Evolutionary conservation across 495 filamentous ascomycete genomes (phyloP), one percentile per base, ranked within the genome.

Genomic region (Pyrenula aspistea): DNA sequence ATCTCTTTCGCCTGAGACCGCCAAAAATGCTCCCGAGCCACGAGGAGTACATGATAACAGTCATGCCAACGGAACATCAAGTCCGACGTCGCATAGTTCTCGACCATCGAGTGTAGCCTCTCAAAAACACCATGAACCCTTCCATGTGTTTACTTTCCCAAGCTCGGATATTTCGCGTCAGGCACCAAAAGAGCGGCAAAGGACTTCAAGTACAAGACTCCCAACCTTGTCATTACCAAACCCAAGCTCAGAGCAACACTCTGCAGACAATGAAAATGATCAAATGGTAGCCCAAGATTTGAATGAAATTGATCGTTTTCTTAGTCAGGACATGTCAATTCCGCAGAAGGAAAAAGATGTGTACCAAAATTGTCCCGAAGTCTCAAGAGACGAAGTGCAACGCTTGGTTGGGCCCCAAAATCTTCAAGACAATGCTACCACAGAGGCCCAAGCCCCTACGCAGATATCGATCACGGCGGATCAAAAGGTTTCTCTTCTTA

Each of bases 401-500:
- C 10, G 55, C 12, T 58, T 53, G 23, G 19, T 51, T 49, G 50
- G 31, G 55, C 31, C 21, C 15, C 19, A 52, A 53, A 52, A 15
- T 47, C 22, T 10, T n/a, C 10, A 42, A 57, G 15, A 11, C 2
- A 54, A 15, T 20, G 24, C 21, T 36, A 24, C 54, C 19, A 49
- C 49, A 55, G 24, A 56, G 15, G 51, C 21, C 1, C 57, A 65
- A n/a, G 56, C 53, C 2, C 51, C 59, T 24, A 25, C 20, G 21
- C 56, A 51, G 21, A 21, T 49, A 15, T 61, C 55, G 48, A 50
- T 49, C 49, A 56, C 61, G 12, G 65, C 65, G 42, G 62, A 69
- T 19, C 55, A 19, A n/a, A 63, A 52, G 23, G 59, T 68, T 23
- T 62, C 64, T 42, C 42, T 71, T 20, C 60, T 68, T 51, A 69